Evolutionary conservation across 192 early-diverging fungal genomes (phyloP).

Genomic region (Coemansia sp.): DNA sequence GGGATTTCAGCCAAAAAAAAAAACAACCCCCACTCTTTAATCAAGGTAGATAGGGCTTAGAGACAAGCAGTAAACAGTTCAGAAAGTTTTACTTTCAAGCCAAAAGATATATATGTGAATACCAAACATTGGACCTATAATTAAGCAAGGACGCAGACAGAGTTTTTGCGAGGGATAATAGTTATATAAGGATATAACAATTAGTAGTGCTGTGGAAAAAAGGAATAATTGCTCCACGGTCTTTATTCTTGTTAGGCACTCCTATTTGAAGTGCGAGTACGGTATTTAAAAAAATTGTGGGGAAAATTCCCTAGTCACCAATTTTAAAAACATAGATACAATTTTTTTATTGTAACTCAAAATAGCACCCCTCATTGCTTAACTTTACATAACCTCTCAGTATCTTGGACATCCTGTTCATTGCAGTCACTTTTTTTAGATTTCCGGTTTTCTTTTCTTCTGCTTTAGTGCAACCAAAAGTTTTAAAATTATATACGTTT

Average conservation of each 20-base stretch:
- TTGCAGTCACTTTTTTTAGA: not conserved
- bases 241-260: not conserved
- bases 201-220: not conserved
- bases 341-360: not conserved
- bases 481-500: not conserved
- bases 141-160: not conserved
- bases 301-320: not conserved
- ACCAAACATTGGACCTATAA: not conserved
- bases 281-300: not conserved
- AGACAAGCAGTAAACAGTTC: not conserved
- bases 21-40: not conserved
- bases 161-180: not conserved
- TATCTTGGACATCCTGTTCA: not conserved
- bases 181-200: too few species aligned
- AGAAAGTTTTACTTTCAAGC: not conserved
- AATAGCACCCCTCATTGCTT: not conserved
- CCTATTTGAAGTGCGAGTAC: not conserved
- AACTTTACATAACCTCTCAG: constrained; percentile 1
- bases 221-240: not conserved
- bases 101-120: not conserved
- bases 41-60: not conserved
- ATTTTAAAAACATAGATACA: not conserved
- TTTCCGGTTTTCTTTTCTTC: not conserved
- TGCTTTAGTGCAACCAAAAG: not conserved
- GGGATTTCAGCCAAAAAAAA: not conserved